Evolutionary conservation across 176 grass and related monocot species (phyloP).

Genomic region (Hyparrhenia diplandra): DNA sequence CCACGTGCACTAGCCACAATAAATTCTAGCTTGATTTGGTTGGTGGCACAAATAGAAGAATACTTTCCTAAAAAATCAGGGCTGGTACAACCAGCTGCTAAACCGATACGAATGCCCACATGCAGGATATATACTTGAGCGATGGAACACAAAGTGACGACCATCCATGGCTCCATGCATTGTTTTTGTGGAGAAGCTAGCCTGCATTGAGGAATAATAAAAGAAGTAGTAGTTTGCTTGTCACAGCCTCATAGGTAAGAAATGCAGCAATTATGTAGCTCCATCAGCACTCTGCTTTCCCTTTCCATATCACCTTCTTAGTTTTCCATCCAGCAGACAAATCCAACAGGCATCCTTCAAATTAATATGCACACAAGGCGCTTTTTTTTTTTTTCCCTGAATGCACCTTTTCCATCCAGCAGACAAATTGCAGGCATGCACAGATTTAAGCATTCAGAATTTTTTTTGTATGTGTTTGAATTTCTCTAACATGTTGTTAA

Average conservation of each 20-base stretch:
- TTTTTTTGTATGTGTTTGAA: too few relatives aligned
- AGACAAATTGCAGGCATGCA: too few relatives aligned
- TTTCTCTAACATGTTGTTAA: too few relatives aligned
- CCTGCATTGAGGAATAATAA: constrained; percentile 22
- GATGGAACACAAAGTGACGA: not conserved
- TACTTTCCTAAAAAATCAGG: not conserved
- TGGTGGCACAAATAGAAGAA: not conserved
- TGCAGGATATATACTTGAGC: not conserved
- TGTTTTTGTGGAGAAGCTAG: not conserved
- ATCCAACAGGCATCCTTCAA: too few relatives aligned
- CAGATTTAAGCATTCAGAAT: too few relatives aligned
- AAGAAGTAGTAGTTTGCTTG: too few relatives aligned
- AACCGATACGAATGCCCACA: not conserved
- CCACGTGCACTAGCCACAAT: not conserved
- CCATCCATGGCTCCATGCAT: too few relatives aligned
- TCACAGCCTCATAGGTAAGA: too few relatives aligned
- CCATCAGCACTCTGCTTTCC: not conserved
- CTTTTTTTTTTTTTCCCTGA: not conserved
- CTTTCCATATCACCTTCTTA: constrained; percentile 6
- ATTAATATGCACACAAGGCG: not conserved
- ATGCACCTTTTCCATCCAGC: too few relatives aligned
- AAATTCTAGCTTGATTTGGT: not conserved
- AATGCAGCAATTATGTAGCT: not conserved
- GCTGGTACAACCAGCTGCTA: not conserved
- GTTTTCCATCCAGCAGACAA: not conserved